Evolutionary conservation across 495 filamentous ascomycete genomes (phyloP).

Genomic region (Astrocystis sublimbata): DNA sequence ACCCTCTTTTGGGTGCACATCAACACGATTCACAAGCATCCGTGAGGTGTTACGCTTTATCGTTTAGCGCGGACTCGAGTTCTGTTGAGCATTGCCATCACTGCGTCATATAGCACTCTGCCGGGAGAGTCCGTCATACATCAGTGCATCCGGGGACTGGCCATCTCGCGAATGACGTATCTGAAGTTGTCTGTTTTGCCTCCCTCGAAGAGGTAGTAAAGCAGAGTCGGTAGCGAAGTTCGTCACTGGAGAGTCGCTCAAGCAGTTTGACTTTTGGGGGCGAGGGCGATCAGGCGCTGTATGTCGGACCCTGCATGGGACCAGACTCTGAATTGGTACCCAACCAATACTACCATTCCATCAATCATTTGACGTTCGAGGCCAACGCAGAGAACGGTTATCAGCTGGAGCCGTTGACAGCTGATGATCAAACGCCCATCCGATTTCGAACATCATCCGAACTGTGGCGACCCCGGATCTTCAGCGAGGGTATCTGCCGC

Average conservation of each 20-base stretch:
- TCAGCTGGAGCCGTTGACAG: conserved; percentile 3
- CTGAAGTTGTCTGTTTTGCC: conserved; percentile 4
- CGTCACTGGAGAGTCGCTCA: background rate
- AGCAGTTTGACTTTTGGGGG: background rate
- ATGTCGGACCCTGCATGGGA: conserved; percentile 4
- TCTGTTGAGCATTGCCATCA: conserved; percentile 3
- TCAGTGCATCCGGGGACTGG: conserved; percentile 7
- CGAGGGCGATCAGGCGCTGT: conserved; percentile 4
- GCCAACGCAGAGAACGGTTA: conserved; percentile 8
- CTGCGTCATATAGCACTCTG: conserved; percentile 15
- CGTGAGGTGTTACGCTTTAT: conserved; percentile 1
- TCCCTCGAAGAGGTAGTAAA: background rate
- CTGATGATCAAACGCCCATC: conserved; percentile 15
- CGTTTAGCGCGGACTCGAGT: background rate
- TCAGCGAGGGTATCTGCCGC: background rate
- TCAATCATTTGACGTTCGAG: conserved; percentile 1
- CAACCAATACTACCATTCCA: conserved; percentile 8
- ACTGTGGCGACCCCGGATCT: conserved; percentile 9
- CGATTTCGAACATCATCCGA: background rate
- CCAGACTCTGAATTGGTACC: background rate
- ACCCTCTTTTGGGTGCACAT: conserved; percentile 2
- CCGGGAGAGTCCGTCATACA: conserved; percentile 4
- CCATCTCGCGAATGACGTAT: background rate
- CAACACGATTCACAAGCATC: conserved; percentile 7
- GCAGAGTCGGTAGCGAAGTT: conserved; percentile 1